A percentile compares a stretch with the other conserved stretches of the same genome.
phyloP scores from a whole-genome alignment of 306 rosid species.

The Acacia crassicarpa region DNA sequence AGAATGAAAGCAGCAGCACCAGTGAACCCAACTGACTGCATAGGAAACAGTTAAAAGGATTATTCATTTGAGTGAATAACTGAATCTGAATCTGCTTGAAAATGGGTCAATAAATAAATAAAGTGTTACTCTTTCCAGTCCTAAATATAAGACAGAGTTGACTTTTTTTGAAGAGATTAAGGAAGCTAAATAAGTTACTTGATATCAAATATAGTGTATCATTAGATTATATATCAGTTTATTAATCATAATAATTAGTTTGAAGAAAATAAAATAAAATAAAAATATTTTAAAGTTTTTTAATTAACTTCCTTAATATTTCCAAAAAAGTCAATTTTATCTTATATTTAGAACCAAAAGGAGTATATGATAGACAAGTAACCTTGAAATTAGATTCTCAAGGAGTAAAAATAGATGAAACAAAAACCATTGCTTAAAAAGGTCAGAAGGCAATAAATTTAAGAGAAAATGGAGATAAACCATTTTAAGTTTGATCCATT shows the following conservation, averaged over 20 bases:
- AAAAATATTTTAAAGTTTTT: too few species aligned
- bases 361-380: neutral
- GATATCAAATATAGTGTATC: too few species aligned
- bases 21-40: conserved; percentile 90
- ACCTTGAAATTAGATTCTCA: neutral
- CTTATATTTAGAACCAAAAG: too few species aligned
- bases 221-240: too few species aligned
- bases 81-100: neutral
- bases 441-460: neutral
- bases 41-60: neutral
- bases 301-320: too few species aligned
- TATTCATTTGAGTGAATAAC: neutral
- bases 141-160: too few species aligned
- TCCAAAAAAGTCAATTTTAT: too few species aligned
- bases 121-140: neutral
- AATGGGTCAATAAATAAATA: neutral
- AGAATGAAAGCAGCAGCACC: conserved; percentile 79
- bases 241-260: too few species aligned
- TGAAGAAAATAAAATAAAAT: too few species aligned
- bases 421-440: neutral
- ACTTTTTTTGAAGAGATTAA: too few species aligned
- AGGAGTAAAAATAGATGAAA: neutral
- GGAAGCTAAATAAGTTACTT: too few species aligned
- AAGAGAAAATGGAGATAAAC: neutral
- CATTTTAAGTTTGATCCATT: neutral